phyloP scores from a whole-genome alignment of 2,329 filamentous ascomycete species.

The Mollisia scopiformis region DNA sequence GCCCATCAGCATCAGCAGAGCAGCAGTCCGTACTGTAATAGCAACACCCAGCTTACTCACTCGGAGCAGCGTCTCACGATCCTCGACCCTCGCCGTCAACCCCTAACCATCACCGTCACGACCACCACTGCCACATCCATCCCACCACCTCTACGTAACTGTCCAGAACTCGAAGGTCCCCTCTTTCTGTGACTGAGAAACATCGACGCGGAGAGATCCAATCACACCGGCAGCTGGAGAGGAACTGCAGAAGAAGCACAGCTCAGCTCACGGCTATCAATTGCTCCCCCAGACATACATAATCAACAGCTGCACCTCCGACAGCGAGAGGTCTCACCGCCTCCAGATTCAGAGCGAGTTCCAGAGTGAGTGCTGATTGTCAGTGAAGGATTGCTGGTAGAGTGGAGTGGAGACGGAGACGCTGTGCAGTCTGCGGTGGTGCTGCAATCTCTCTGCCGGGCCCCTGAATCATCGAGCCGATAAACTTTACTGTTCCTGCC shows the following conservation, averaged over 20 bases:
- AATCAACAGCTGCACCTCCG: too few species aligned
- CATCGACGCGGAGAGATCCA: conserved; percentile 3
- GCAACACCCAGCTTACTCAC: too few species aligned
- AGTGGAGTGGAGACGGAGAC: too few species aligned
- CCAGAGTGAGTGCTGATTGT: not conserved
- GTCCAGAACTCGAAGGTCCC: not conserved
- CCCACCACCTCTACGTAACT: not conserved
- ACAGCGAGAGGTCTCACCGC: too few species aligned
- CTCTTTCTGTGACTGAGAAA: not conserved
- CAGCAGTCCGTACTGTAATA: too few species aligned
- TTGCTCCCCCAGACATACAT: too few species aligned
- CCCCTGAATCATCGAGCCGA: conserved; percentile 10
- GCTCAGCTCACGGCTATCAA: too few species aligned
- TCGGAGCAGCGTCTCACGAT: conserved; percentile 14
- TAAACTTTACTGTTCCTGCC: conserved; percentile 14
- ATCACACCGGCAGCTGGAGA: not conserved
- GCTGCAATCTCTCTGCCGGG: conserved; percentile 14
- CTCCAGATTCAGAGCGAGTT: too few species aligned
- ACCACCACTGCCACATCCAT: not conserved
- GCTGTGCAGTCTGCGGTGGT: too few species aligned
- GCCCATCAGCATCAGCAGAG: not conserved
- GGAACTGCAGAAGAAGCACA: not conserved
- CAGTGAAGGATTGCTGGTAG: too few species aligned
- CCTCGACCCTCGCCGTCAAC: conserved; percentile 4
- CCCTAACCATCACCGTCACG: too few species aligned